A percentile compares a stretch with the other conserved stretches of the same genome.
Conservation (phyloP, 2,329 filamentous ascomycete genomes). For the Aspergillus sp. region DNA sequence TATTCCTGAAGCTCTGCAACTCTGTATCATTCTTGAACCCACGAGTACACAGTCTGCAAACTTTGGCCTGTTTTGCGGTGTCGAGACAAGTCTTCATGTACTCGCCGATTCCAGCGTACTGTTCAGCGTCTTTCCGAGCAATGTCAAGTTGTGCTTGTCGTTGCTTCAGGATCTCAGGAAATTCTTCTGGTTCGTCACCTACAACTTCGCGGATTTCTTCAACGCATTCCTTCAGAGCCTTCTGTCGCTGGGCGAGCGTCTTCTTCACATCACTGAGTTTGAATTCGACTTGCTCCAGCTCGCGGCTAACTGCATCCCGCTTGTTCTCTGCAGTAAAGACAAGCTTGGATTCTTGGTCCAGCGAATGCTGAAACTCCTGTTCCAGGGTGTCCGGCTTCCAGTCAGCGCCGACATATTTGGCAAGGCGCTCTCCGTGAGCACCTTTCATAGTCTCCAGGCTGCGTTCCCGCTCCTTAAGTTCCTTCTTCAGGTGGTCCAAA, state of each 20-base stretch:
- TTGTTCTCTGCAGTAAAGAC: constrained; percentile 65
- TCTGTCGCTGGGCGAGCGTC: constrained; percentile 61
- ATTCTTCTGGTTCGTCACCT: constrained; percentile 51
- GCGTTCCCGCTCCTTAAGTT: constrained; percentile 68
- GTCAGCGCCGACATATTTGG: constrained; percentile 58
- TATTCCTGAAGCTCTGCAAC: constrained; percentile 62
- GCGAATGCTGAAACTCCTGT: constrained; percentile 61
- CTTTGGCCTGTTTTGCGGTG: constrained; percentile 64
- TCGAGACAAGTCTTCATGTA: constrained; percentile 70
- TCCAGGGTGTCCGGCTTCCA: constrained; percentile 74
- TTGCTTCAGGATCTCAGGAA: constrained; percentile 51
- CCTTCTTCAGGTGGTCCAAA: constrained; percentile 78
- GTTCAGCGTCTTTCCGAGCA: constrained; percentile 62
- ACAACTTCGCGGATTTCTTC: constrained; percentile 60
- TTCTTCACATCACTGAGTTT: constrained; percentile 64
- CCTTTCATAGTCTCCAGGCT: constrained; percentile 74
- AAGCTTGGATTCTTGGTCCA: constrained; percentile 57
- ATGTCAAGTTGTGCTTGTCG: constrained; percentile 52
- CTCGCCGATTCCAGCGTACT: constrained; percentile 64
- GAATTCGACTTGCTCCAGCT: constrained; percentile 74
- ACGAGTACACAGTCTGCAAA: constrained; percentile 74
- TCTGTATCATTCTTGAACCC: constrained; percentile 60
- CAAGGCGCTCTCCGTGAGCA: constrained; percentile 71
- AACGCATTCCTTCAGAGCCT: constrained; percentile 62
- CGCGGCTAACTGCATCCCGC: constrained; percentile 67